phyloP scores from a whole-genome alignment of 257 asterid species.

The Jasminum sambac region DNA sequence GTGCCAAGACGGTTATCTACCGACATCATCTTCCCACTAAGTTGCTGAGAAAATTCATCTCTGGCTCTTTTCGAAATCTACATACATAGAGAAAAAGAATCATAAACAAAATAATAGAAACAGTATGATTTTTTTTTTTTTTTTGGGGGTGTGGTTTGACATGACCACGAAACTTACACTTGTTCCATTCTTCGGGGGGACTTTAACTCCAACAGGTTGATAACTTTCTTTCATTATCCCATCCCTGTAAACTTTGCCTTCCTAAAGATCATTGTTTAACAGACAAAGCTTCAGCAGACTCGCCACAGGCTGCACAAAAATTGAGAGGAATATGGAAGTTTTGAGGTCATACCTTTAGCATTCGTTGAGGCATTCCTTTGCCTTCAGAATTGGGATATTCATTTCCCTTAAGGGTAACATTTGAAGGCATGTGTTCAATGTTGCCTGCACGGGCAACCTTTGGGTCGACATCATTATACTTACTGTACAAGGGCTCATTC shows the following conservation, averaged over 20 bases:
- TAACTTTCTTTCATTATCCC: slow-evolving; percentile 37
- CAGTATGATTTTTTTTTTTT: too few species aligned
- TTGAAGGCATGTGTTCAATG: slow-evolving; percentile 37
- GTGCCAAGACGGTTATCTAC: slow-evolving; percentile 39
- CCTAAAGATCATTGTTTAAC: slow-evolving; percentile 35
- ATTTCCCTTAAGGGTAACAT: slow-evolving; percentile 27
- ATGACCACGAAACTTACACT: slow-evolving; percentile 29
- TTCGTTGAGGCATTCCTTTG: slow-evolving; percentile 33
- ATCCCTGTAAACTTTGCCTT: slow-evolving; percentile 34
- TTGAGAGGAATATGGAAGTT: slow-evolving; percentile 8
- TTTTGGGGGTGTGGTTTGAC: too few species aligned
- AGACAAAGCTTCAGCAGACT: slow-evolving; percentile 26
- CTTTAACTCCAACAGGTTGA: slow-evolving; percentile 28
- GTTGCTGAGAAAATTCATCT: slow-evolving; percentile 42
- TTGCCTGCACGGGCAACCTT: neutral
- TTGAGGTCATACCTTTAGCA: slow-evolving; percentile 38
- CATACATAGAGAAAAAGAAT: neutral
- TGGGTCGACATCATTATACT: neutral
- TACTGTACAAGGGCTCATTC: neutral
- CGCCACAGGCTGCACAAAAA: slow-evolving; percentile 15
- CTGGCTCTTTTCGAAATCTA: slow-evolving; percentile 53
- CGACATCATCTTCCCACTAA: slow-evolving; percentile 39
- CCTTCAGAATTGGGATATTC: slow-evolving; percentile 31
- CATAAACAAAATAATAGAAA: neutral
- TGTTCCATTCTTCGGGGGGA: slow-evolving; percentile 33